phyloP scores from a whole-genome alignment of 2,329 filamentous ascomycete species.

The Colletotrichum acutatum region DNA sequence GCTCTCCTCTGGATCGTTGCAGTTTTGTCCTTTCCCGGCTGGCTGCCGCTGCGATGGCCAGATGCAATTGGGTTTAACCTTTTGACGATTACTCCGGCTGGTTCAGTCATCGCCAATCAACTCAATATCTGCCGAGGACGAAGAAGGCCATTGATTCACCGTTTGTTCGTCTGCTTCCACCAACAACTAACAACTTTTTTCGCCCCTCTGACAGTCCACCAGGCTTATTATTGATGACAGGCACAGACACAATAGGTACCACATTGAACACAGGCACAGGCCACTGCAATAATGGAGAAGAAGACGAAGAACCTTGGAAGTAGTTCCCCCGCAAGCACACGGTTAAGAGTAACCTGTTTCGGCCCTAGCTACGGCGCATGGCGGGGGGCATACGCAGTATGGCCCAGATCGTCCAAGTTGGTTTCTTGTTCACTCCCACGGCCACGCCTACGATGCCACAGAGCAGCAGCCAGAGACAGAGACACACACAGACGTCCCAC shows the following conservation, averaged over 20 bases:
- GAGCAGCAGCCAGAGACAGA: background rate
- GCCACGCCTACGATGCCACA: background rate
- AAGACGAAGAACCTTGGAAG: background rate
- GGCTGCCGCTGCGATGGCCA: background rate
- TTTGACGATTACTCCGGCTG: background rate
- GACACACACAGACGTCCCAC: conserved; percentile 10
- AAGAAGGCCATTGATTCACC: background rate
- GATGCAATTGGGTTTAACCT: background rate
- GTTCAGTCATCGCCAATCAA: background rate
- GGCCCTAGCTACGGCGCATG: conserved; percentile 14
- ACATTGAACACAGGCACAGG: background rate
- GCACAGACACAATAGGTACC: background rate
- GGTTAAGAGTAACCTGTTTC: conserved; percentile 14
- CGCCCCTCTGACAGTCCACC: background rate
- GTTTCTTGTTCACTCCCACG: background rate
- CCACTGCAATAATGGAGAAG: background rate
- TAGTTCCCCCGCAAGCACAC: conserved; percentile 28
- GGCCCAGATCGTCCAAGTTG: conserved; percentile 1
- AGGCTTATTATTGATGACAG: background rate
- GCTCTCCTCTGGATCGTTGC: background rate
- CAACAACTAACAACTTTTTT: background rate
- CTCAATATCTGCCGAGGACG: background rate
- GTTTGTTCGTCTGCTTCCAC: conserved; percentile 5
- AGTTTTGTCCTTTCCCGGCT: background rate
- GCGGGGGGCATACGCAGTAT: background rate